A percentile compares a stretch with the other conserved stretches of the same genome.
These are phyloP conservation scores for Phoma sp. DNA, from an alignment of 2,329 filamentous ascomycete species.

Conservation along the genomic window DNA sequence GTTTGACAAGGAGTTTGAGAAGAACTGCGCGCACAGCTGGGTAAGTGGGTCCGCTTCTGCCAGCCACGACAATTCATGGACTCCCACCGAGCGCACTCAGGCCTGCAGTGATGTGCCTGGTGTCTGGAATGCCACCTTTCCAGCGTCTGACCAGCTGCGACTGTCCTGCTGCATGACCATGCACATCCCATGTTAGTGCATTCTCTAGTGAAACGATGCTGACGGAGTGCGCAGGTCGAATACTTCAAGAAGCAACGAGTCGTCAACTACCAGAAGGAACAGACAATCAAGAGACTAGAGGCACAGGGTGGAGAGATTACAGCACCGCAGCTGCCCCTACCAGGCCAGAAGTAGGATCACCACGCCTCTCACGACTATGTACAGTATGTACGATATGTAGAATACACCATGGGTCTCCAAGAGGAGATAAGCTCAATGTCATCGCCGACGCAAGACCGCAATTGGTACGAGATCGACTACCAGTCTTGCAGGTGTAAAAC, in stretches of 20 bases:
- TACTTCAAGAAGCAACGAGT: conserved; percentile 98
- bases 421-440: background rate
- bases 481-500: no score
- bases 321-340: conserved; percentile 44
- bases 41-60: conserved; percentile 61
- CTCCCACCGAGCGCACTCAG: background rate
- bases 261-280: conserved; percentile 86
- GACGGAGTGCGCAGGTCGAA: conserved; percentile 70
- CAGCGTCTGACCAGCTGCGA: background rate
- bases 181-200: background rate
- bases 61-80: background rate
- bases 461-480: background rate
- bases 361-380: conserved; percentile 27
- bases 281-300: conserved; percentile 61
- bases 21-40: conserved; percentile 89
- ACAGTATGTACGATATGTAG: conserved; percentile 36
- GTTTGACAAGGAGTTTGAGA: conserved; percentile 74
- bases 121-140: background rate
- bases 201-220: background rate
- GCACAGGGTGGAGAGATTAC: conserved; percentile 52
- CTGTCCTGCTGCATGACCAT: conserved; percentile 14
- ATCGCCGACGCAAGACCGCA: background rate
- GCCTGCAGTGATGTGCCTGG: background rate
- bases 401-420: background rate
- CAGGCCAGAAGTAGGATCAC: conserved; percentile 25